phyloP scores from a whole-genome alignment of 1,139 yeast genomes.

The Suhomyces bokatorum region DNA sequence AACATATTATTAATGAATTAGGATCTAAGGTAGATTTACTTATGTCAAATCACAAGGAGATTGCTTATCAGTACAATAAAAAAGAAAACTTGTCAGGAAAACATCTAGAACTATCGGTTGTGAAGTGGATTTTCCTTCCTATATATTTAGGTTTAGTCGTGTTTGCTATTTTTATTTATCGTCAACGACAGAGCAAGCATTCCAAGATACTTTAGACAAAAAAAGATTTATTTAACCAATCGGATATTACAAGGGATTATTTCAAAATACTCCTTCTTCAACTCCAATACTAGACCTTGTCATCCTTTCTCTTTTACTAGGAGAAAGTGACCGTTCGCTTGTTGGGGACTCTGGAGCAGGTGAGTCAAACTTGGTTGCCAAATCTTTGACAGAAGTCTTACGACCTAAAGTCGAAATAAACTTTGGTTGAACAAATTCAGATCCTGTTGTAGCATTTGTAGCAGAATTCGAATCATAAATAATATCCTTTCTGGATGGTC shows the following conservation, averaged over 20 bases:
- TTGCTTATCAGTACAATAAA: conserved; percentile 32
- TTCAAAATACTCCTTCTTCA: conserved; percentile 1
- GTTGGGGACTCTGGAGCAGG: conserved; percentile 18
- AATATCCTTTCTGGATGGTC: conserved; percentile 34
- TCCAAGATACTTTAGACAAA: conserved; percentile 45
- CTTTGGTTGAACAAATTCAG: conserved; percentile 33
- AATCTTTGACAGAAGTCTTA: conserved; percentile 38
- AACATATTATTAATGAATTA: conserved; percentile 35
- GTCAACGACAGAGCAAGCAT: conserved; percentile 33
- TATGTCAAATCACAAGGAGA: conserved; percentile 45
- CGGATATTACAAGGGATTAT: not conserved
- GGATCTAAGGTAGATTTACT: conserved; percentile 43
- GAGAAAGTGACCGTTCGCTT: conserved; percentile 16
- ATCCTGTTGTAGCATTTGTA: conserved; percentile 19
- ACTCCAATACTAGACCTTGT: conserved; percentile 8
- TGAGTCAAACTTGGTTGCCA: conserved; percentile 34
- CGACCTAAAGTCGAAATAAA: conserved; percentile 31
- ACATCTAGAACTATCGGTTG: conserved; percentile 19
- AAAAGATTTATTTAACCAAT: not conserved
- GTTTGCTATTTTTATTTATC: conserved; percentile 28
- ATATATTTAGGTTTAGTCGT: conserved; percentile 25
- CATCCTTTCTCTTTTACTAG: conserved; percentile 12
- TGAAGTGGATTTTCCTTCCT: conserved; percentile 47
- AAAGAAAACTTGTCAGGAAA: conserved; percentile 12
- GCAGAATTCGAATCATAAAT: conserved; percentile 15